Evolutionary conservation across 768 basidiomycete genomes (phyloP), one percentile per base, ranked within the genome.

Genomic region (Cystofilobasidium ferigula): DNA sequence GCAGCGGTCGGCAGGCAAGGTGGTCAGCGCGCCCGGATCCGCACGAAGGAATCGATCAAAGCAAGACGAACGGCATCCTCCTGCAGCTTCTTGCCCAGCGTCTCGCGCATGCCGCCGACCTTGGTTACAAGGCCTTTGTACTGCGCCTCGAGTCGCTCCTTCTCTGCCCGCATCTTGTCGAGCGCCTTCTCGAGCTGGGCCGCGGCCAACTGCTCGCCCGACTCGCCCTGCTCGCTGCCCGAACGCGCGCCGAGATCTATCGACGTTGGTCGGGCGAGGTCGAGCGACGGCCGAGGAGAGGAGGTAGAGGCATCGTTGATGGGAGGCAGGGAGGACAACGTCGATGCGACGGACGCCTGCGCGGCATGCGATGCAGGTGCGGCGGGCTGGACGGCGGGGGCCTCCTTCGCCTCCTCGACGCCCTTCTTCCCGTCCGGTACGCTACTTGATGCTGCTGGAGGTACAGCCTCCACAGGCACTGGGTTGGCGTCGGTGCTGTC

Each of bases 81-180:
- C 76, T 88, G 85, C 63, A 98, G 80, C 76, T 97, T 97, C 74
- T 89, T 93, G 36, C 93, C 91, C 60, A 98, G 80, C 26, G 89
- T 88, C 42, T 86, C 88, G 28, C 93, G 83, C 93, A 99, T 97
- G 38, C 86, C 83, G 2, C 90, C 92, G 54, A 98, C 79, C 77
- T 90, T 97, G 43, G 85, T 83, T 22, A 99, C 81, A 42, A 99
- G 80, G 69, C 83, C 86, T 67, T 84, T 83, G 76, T 98, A 93
- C 74, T 98, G 90, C 18, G 83, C 76, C 7, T 86, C 87, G 35
- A 92, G 80, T n/a, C 82, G 78, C 60, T 97, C 91, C 78, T 89
- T 93, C 79, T 98, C 94, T 71, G 86, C 84, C 65, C 82, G 80
- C 28, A 87, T 85, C 58, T 81, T 80, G 54, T 83, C 82, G 36